A percentile compares a stretch with the other conserved stretches of the same genome.
These are phyloP conservation scores for Boletus sp. DNA, from an alignment of 768 basidiomycete genomes.

Conservation along the genomic window DNA sequence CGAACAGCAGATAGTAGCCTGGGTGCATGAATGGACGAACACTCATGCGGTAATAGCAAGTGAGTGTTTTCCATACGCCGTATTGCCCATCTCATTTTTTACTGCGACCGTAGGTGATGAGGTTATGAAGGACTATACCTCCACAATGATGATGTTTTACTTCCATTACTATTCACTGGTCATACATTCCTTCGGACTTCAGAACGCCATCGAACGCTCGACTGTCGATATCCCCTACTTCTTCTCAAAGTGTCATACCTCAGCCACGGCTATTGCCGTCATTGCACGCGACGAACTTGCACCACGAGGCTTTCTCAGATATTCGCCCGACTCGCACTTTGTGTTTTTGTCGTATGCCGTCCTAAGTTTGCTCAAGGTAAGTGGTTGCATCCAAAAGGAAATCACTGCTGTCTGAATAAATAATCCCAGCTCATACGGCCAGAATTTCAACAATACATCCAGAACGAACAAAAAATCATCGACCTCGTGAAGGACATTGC, in stretches of 20 bases:
- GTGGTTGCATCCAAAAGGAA: slow-evolving; percentile 6
- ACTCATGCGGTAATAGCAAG: slow-evolving; percentile 14
- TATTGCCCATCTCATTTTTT: slow-evolving; percentile 2
- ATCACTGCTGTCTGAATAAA: slow-evolving; percentile 15
- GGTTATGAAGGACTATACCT: slow-evolving; percentile 23
- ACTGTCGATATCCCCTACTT: slow-evolving; percentile 77
- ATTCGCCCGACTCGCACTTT: slow-evolving; percentile 87
- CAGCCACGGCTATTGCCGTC: slow-evolving; percentile 65
- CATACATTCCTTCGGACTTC: slow-evolving; percentile 92
- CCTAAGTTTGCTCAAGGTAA: slow-evolving; percentile 85
- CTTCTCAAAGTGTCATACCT: slow-evolving; percentile 73
- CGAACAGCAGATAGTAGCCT: slow-evolving; percentile 68
- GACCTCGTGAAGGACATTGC: slow-evolving; percentile 77
- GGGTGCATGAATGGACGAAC: slow-evolving; percentile 52
- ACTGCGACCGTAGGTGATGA: slow-evolving; percentile 23
- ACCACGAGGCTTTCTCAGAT: slow-evolving; percentile 72
- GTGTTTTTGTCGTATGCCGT: slow-evolving; percentile 94
- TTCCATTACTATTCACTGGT: slow-evolving; percentile 85
- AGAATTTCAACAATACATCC: slow-evolving; percentile 74
- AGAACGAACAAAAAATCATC: slow-evolving; percentile 69
- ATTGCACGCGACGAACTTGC: slow-evolving; percentile 78
- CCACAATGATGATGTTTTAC: slow-evolving; percentile 58
- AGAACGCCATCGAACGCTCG: slow-evolving; percentile 86
- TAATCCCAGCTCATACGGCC: slow-evolving; percentile 69
- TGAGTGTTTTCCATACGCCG: slow-evolving; percentile 8